Percentiles rank a stretch among this genome's conserved stretches.
These are phyloP conservation scores for Simplicillium sp. DNA, from an alignment of 2,329 filamentous ascomycete genomes.

Conservation along the genomic window DNA sequence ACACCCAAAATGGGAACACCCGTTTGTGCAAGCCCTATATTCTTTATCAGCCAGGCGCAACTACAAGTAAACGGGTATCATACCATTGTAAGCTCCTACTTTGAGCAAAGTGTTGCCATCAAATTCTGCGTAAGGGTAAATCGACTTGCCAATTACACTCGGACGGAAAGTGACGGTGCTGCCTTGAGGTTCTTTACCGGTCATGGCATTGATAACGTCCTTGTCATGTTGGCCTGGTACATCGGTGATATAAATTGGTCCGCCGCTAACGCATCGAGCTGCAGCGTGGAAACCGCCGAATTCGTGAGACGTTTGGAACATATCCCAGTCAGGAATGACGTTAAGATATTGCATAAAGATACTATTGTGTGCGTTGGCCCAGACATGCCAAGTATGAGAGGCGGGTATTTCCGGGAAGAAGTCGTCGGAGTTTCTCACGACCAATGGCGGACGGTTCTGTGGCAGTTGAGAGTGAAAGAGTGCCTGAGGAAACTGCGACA, in stretches of 20 bases:
- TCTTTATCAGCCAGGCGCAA: not conserved
- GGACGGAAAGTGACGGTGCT: conserved; percentile 77
- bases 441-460: conserved; percentile 60
- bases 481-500: conserved; percentile 82
- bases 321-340: conserved; percentile 72
- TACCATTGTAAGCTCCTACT: conserved; percentile 68
- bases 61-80: conserved; percentile 5
- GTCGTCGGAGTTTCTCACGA: conserved; percentile 81
- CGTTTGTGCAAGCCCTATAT: conserved; percentile 39
- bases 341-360: conserved; percentile 80
- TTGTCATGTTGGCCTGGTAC: conserved; percentile 73
- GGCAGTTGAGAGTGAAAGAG: conserved; percentile 79
- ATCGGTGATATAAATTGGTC: conserved; percentile 92
- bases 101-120: conserved; percentile 66
- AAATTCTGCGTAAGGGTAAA: conserved; percentile 67
- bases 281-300: conserved; percentile 84
- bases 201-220: conserved; percentile 70
- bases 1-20: conserved; percentile 72
- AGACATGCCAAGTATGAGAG: conserved; percentile 91
- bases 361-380: conserved; percentile 84
- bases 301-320: conserved; percentile 55
- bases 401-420: conserved; percentile 78
- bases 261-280: conserved; percentile 79
- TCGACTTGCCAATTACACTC: conserved; percentile 60
- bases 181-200: conserved; percentile 59